phyloP scores from a whole-genome alignment of 768 basidiomycete genomes.

The Lactarius tabidus region DNA sequence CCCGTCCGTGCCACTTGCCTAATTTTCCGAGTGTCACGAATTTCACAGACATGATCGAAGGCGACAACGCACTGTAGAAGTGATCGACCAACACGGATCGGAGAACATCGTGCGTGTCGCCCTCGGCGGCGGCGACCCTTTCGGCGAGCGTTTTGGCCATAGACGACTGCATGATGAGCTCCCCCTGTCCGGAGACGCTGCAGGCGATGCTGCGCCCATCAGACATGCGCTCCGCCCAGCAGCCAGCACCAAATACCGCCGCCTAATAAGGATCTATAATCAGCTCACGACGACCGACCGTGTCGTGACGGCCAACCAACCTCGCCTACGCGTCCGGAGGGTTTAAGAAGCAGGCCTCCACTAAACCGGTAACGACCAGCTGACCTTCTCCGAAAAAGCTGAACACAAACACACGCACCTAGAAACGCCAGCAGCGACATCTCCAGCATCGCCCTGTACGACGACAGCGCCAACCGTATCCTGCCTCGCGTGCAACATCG shows the following conservation, averaged over 20 bases:
- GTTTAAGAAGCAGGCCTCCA: constrained; percentile 76
- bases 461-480: constrained; percentile 83
- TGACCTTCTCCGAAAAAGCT: neutral
- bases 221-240: constrained; percentile 53
- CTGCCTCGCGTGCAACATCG: constrained; percentile 37
- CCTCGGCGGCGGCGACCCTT: constrained; percentile 35
- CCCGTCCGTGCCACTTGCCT: constrained; percentile 39
- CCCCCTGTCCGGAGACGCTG: constrained; percentile 69
- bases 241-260: constrained; percentile 68
- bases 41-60: neutral
- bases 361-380: constrained; percentile 35
- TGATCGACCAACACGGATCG: constrained; percentile 41
- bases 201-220: constrained; percentile 49
- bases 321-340: constrained; percentile 72
- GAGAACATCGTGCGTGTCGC: constrained; percentile 57
- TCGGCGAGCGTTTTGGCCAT: constrained; percentile 57
- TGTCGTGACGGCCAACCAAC: constrained; percentile 34
- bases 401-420: constrained; percentile 40
- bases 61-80: constrained; percentile 45
- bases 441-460: constrained; percentile 38
- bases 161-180: constrained; percentile 56
- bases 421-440: constrained; percentile 69
- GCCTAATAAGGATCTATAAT: constrained; percentile 42
- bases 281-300: neutral
- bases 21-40: neutral